Evolutionary conservation across 805 yeast species (phyloP), one percentile per base, ranked within the genome.

Genomic region (Sungouiozyma ichnusensis): DNA sequence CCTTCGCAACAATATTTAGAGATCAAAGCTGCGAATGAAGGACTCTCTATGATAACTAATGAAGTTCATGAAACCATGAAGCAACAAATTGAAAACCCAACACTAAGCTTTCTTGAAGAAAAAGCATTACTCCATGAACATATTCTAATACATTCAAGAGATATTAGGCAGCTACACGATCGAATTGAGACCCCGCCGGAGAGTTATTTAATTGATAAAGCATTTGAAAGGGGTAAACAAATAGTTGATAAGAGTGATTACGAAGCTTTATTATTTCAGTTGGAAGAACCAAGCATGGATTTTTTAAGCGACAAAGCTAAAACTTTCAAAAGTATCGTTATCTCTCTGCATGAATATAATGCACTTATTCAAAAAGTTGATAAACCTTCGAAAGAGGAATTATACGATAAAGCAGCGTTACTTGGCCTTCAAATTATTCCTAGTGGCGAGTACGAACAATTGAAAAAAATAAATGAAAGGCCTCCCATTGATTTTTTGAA

Each of bases 291-390:
- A 4, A 24, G 41, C 16, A 4, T 43, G 5, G 48, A 48, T 13
- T 51, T 49, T 13, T 36, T 59, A 35, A 44, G 46, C 33, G 20
- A 43, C 7, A 41, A 43, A 33, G 46, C 47, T 2, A 34, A 37
- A 7, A n/a, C 20, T 3, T 34, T 50, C 18, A 63, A 60, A 13
- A 44, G 48, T 33, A 40, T 43, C 9, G 44, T 49, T 3, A 31
- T 59, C 7, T 35, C 48, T 8, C 35, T 34, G 14, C 39, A 43
- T 5, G 50, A 43, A 14, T 51, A 50, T 37, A 32, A 43, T 3
- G 31, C 32, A 13, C 42, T 56, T 37, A 31, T 24, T 19, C 36
- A 17, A 16, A 24, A 35, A 4, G 31, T 19, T 4, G 33, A 16
- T 15, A 19, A 35, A 14, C 29, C 29, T 24, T 24, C 29, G 9